Base-by-base conservation (phyloP, 257 asterid genomes). In the Solanum tarapatanum region DNA sequence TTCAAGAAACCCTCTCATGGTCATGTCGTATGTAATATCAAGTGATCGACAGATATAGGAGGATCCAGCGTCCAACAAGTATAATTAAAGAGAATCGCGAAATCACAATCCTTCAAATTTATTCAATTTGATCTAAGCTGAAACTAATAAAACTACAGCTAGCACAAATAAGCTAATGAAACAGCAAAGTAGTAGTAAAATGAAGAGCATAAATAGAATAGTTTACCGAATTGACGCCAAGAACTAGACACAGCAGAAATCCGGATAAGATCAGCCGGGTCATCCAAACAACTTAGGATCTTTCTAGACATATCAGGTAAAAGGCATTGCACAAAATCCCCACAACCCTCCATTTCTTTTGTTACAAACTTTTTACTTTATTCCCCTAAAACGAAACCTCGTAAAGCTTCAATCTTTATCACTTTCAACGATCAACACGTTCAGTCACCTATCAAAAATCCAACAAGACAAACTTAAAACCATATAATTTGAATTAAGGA, bases 181-280 rank as follows among this genome's bases (percentile, higher is more conserved):
- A 45, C 68, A 45, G 7, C n/a, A 41, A 41, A 39, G 51, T 43
- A 12, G 24, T 26, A 60, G 16, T 36, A 30, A 60, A 64, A 35
- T 23, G 36, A 64, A 8, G 24, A n/a, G 62, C 58, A 84, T 24
- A 62, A n/a, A 43, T 51, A 14, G 76, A 80, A 82, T 7, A 93
- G 69, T 93, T 94, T 91, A 95, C 98, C 94, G 83, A 93, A 93
- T 9, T 87, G 92, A 62, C 93, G 94, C 98, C 98, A 95, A 66
- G 93, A 92, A 73, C 90, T 92, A 26, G 98, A 95, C 86, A 95
- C 98, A n/a, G 93, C 92, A 69, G 92, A 70, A 32, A 88, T 92
- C 23, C 97, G 97, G 75, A 92, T 92, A 80, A 94, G 93, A 92
- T 95, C 95, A 80, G 93, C 87, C 28, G 98, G 97, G 87, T 95